Base-by-base conservation (phyloP, 495 filamentous ascomycete genomes). In the Stereocaulon alpinum region DNA sequence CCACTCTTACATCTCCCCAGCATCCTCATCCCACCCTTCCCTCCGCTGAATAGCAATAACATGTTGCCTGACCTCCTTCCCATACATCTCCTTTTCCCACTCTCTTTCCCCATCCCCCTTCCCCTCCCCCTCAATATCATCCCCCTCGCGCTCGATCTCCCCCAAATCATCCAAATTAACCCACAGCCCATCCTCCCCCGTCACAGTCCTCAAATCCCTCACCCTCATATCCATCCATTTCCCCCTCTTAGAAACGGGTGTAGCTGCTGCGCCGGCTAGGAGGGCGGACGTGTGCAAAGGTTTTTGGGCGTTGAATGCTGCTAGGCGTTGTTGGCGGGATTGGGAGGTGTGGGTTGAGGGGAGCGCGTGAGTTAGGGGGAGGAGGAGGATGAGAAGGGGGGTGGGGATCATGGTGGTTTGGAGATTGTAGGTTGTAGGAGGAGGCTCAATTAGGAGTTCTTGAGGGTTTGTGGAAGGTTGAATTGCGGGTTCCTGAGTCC, bases 281-380 rank as follows among this genome's bases (percentile, higher is more conserved):
- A 66, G 54, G 0, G 61, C 63, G 40, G 53, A 61, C 3, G 63
- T 66, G 54, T 63, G 63, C 18, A 66, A n/a, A 4, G 63, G 63
- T 55, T 55, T 57, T 22, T 66, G 60, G 18, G 57, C 44, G 15
- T 47, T 41, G 58, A 58, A 63, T 14, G 48, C 37, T 14, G 55
- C 55, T 42, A 62, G 41, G 48, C 59, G 63, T 15, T 42, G 27
- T n/a, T 55, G 29, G 42, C 20, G 60, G 29, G 47, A 24, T 17
- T 56, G 51, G 41, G 41, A 42, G 15, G 42, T 27, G 56, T 37
- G 56, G 44, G 45, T n/a, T 7, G 58, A 29, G 27, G 18, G 57
- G 22, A 42, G 47, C 48, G 58, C 7, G 40, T 32, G 40, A 2
- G 27, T 2, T 27, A 58, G 55, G 43, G 42, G 18, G 14, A 49